Percentiles rank a stretch among this genome's conserved stretches.
These are phyloP conservation scores for Capniomyces stellatus DNA, from an alignment of 371 early-diverging fungal species.

Conservation along the genomic window DNA sequence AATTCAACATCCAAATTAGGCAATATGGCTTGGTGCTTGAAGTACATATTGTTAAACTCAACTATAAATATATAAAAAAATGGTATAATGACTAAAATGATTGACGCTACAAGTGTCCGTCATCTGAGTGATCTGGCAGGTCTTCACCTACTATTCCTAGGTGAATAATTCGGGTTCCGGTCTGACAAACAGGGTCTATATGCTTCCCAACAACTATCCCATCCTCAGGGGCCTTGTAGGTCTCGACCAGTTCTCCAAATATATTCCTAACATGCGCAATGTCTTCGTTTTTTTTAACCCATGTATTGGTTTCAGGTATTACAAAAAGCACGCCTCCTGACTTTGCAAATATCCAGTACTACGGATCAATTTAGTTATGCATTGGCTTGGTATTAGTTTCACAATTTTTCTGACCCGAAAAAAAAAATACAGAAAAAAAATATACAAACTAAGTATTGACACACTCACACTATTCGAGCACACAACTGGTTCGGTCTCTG, in stretches of 20 bases:
- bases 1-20: too few relatives aligned
- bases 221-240: conserved; percentile 69
- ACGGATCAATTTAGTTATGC: too few relatives aligned
- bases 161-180: conserved; percentile 60
- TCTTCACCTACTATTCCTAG: conserved; percentile 49
- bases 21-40: too few relatives aligned
- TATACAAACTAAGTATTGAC: too few relatives aligned
- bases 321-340: conserved; percentile 59
- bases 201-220: conserved; percentile 50
- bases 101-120: conserved; percentile 38
- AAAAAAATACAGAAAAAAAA: conserved; percentile 2
- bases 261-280: conserved; percentile 83
- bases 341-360: conserved; percentile 39
- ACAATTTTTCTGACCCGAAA: background rate
- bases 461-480: conserved; percentile 30
- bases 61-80: too few relatives aligned
- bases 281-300: conserved; percentile 65
- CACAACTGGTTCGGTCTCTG: conserved; percentile 34
- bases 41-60: too few relatives aligned
- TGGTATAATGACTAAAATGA: too few relatives aligned
- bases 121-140: conserved; percentile 31
- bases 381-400: background rate
- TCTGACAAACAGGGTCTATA: conserved; percentile 60
- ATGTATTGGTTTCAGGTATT: conserved; percentile 67
- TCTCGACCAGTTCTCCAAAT: conserved; percentile 79